A percentile compares a stretch with the other conserved stretches of the same genome.
Evolutionary conservation across 306 rosid species (phyloP).

Genomic region (Styphnolobium japonicum): DNA sequence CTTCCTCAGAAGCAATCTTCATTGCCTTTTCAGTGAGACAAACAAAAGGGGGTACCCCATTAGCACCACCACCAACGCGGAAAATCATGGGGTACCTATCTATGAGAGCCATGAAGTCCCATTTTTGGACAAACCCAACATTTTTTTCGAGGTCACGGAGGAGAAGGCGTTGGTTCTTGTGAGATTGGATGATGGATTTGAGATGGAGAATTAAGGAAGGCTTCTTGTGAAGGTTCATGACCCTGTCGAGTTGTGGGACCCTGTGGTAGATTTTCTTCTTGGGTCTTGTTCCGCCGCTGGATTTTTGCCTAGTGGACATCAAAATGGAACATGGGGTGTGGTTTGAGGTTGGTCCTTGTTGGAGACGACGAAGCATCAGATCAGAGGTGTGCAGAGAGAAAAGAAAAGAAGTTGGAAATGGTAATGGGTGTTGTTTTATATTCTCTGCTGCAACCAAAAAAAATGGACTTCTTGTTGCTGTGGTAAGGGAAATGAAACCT

Average conservation of each 20-base stretch:
- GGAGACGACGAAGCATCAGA: not conserved
- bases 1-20: conserved; percentile 52
- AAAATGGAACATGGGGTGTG: conserved; percentile 9
- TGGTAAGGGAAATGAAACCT: not conserved
- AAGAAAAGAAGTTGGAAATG: not conserved
- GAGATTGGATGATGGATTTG: conserved; percentile 63
- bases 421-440: too few relatives aligned
- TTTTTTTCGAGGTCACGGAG: conserved; percentile 72
- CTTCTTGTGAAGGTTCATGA: conserved; percentile 76
- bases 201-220: conserved; percentile 66
- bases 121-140: conserved; percentile 82
- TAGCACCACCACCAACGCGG: conserved; percentile 52
- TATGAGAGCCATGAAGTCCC: conserved; percentile 82
- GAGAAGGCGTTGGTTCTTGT: conserved; percentile 41
- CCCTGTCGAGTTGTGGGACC: conserved; percentile 66
- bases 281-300: conserved; percentile 74
- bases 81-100: conserved; percentile 68
- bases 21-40: conserved; percentile 56
- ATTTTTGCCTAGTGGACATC: conserved; percentile 41
- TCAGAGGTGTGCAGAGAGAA: too few relatives aligned
- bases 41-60: conserved; percentile 52
- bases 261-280: conserved; percentile 73
- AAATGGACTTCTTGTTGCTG: not conserved
- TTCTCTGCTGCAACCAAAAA: not conserved
- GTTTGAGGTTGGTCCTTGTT: not conserved